Percentiles rank a stretch among this genome's conserved stretches.
Evolutionary conservation across 2,329 filamentous ascomycete genomes (phyloP).

Genomic region (Epichloe sp.): DNA sequence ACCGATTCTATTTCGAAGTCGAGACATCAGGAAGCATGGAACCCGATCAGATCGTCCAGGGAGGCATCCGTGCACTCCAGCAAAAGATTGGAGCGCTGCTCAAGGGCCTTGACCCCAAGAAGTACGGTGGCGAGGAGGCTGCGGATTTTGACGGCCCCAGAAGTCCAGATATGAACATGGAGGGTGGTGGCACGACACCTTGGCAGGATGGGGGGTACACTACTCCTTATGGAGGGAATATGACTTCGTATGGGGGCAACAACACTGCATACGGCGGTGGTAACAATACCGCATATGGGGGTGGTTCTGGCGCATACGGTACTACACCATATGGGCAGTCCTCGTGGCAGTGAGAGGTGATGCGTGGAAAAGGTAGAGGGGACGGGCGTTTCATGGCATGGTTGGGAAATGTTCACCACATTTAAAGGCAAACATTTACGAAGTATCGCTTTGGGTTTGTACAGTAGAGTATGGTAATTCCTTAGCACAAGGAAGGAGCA

Average conservation of each 20-base stretch:
- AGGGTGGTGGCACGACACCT: slow-evolving; percentile 39
- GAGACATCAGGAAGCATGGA: slow-evolving; percentile 81
- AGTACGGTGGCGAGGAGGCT: slow-evolving; percentile 42
- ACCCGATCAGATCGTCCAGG: slow-evolving; percentile 77
- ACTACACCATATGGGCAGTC: slow-evolving; percentile 33
- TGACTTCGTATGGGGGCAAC: slow-evolving; percentile 50
- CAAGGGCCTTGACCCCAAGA: slow-evolving; percentile 34
- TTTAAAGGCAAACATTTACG: not conserved
- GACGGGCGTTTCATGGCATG: slow-evolving; percentile 4
- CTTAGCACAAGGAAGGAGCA: not conserved
- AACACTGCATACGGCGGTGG: slow-evolving; percentile 57
- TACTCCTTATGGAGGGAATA: slow-evolving; percentile 49
- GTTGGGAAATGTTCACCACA: not conserved
- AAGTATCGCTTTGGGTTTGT: slow-evolving; percentile 1
- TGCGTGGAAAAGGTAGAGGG: not conserved
- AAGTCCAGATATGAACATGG: slow-evolving; percentile 51
- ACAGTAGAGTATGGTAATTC: slow-evolving; percentile 1
- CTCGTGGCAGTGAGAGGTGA: slow-evolving; percentile 30
- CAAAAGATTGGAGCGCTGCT: slow-evolving; percentile 78
- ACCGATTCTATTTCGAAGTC: slow-evolving; percentile 84
- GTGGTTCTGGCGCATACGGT: slow-evolving; percentile 31
- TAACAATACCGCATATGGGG: slow-evolving; percentile 54
- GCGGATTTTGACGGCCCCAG: slow-evolving; percentile 50
- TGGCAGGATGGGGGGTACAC: slow-evolving; percentile 55
- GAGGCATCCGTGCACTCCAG: slow-evolving; percentile 80